Base-by-base conservation (phyloP, 2,329 filamentous ascomycete species). In the Aphanocladium album region DNA sequence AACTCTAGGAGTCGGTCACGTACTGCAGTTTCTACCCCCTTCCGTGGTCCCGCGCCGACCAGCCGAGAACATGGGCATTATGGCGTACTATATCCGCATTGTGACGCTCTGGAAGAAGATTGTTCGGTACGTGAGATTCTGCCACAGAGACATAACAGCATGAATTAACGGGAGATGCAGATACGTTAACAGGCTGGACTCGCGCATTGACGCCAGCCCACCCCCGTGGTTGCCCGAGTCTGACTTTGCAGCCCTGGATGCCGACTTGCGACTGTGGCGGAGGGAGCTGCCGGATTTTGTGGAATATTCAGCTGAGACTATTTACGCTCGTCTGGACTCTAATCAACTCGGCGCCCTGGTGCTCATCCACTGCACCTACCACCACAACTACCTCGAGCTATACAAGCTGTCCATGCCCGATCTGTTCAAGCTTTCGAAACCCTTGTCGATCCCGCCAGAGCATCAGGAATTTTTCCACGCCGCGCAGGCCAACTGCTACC, bases 331-430 rank as follows among this genome's bases (percentile, higher is more conserved):
- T 12, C 72, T 78, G 21, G 77, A 79, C 62, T 79, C 77, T 1
- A 76, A 77, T 39, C 77, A 80, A 63, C 71, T 79, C 0, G 77
- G 77, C 16, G 76, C 76, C 11, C 68, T 80, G 46, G 74, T 77
- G 14, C 64, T 79, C 3, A 71, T 79, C 9, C 77, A 79, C 64
- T 79, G 76, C 64, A 79, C 77, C 27, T 79, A 78, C 53, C 75
- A 79, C 49, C 76, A 79, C 64, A 78, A 76, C 51, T 72, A 77
- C 43, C 68, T 79, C 5, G 77, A 79, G 62, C 69, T 80, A 2
- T 80, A 79, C 65, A 76, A 77, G 30, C 73, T 79, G 57, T 74
- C 76, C 14, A 75, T 79, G 75, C 77, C 77, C 0, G 72, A 76
- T 46, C 67, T 79, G 5, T 79, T 79, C 65, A 73, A 76, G 58